Percentiles rank a stretch among this genome's conserved stretches.
phyloP scores from a whole-genome alignment of 176 grass and related monocot genomes.

The Cymbopogon citratus region DNA sequence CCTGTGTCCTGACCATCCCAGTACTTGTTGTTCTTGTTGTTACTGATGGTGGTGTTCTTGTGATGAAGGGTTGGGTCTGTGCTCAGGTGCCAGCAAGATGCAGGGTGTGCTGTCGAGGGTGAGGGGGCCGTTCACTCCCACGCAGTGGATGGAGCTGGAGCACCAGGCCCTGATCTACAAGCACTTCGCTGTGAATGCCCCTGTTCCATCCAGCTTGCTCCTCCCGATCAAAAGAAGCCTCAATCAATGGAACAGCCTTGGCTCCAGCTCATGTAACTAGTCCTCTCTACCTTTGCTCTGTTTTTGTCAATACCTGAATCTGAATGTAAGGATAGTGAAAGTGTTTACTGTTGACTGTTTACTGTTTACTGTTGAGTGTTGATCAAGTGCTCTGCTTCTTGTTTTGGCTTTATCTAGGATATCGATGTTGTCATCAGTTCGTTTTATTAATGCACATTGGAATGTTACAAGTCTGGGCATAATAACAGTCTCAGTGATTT shows the following conservation, averaged over 20 bases:
- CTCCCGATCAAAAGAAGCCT: slow-evolving; percentile 63
- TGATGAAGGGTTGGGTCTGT: slow-evolving; percentile 47
- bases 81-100: slow-evolving; percentile 47
- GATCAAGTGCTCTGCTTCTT: neutral
- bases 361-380: too few species aligned
- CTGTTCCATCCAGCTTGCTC: slow-evolving; percentile 69
- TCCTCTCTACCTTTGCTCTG: neutral
- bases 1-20: neutral
- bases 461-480: neutral
- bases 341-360: too few species aligned
- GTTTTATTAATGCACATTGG: neutral
- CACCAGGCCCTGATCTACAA: slow-evolving; percentile 95
- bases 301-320: neutral
- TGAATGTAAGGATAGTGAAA: neutral
- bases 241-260: slow-evolving; percentile 42
- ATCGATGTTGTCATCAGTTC: neutral
- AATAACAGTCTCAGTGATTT: neutral
- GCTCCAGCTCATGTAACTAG: slow-evolving; percentile 45
- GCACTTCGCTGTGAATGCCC: slow-evolving; percentile 64
- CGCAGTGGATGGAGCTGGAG: slow-evolving; percentile 96
- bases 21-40: neutral
- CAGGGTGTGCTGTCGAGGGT: slow-evolving; percentile 57
- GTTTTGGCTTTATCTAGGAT: neutral
- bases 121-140: slow-evolving; percentile 79
- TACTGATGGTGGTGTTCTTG: neutral